phyloP scores from a whole-genome alignment of 2,329 filamentous ascomycete species.

The Aspergillus spinulosporus region DNA sequence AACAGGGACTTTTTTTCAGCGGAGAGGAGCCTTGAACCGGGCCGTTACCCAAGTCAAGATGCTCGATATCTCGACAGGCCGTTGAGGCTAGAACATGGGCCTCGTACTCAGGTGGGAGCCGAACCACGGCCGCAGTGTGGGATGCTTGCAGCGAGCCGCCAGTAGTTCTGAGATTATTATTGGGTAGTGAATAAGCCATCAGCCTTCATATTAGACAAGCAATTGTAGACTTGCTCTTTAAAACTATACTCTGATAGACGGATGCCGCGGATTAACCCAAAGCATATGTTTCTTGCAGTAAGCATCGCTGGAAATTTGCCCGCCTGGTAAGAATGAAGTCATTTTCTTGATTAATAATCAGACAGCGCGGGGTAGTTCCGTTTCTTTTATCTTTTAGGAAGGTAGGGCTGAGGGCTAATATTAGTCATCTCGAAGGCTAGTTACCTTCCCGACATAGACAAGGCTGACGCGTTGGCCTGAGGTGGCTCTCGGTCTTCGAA shows the following conservation, averaged over 20 bases:
- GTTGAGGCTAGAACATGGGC: conserved; percentile 7
- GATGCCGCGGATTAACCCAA: too few species aligned
- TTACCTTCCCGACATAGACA: conserved; percentile 27
- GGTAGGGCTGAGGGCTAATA: conserved; percentile 22
- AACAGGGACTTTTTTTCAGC: conserved; percentile 15
- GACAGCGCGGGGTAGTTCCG: background rate
- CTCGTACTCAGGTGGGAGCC: conserved; percentile 5
- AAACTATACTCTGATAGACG: background rate
- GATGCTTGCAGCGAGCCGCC: conserved; percentile 8
- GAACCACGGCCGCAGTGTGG: conserved; percentile 9
- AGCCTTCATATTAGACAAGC: conserved; percentile 7
- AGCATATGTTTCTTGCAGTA: too few species aligned
- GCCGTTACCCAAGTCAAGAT: background rate
- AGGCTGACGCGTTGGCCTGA: conserved; percentile 26
- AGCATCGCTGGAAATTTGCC: background rate
- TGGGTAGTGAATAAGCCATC: conserved; percentile 4
- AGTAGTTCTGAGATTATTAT: background rate
- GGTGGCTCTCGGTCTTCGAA: conserved; percentile 5
- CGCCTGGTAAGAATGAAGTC: conserved; percentile 8
- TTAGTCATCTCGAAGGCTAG: conserved; percentile 26
- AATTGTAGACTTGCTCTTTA: conserved; percentile 12
- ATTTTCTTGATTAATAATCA: conserved; percentile 10
- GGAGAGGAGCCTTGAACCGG: conserved; percentile 1
- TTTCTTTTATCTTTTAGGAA: conserved; percentile 9
- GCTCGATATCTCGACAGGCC: conserved; percentile 11